These are phyloP conservation scores for Dactylonectria estremocensis DNA, from an alignment of 2,329 filamentous ascomycete species.

Conservation along the genomic window DNA sequence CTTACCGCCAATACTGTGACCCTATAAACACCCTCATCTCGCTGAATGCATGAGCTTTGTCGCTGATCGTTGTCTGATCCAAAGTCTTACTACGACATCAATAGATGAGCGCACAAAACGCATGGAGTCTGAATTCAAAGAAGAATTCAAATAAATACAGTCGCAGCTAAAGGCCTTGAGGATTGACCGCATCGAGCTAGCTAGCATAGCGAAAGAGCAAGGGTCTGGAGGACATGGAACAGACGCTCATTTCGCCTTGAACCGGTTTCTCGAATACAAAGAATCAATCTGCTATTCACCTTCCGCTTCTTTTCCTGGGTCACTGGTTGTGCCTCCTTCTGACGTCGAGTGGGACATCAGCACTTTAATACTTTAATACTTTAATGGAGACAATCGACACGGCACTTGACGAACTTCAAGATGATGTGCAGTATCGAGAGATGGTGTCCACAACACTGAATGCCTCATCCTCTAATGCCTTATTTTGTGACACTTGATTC, in stretches of 20 bases:
- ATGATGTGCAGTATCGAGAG: background rate
- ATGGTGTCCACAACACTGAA: background rate
- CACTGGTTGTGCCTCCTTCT: background rate
- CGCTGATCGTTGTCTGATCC: background rate
- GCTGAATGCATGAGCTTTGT: background rate
- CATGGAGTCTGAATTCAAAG: background rate
- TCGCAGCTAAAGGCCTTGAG: background rate
- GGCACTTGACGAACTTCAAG: background rate
- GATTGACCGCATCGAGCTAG: constrained; percentile 1
- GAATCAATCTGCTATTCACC: background rate
- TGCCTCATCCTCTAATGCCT: background rate
- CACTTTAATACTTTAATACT: too few relatives aligned
- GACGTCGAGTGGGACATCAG: background rate
- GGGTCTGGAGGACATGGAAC: background rate
- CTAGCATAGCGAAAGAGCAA: background rate
- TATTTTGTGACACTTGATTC: too few relatives aligned
- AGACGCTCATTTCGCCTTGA: background rate
- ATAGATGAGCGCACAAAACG: constrained; percentile 6
- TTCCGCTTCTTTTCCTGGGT: background rate
- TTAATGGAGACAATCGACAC: background rate
- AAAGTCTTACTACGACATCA: background rate
- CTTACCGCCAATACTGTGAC: background rate
- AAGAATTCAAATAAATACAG: background rate
- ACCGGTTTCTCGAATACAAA: background rate
- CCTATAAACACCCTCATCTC: background rate